These are phyloP conservation scores for Paramyrothecium roridum DNA, from an alignment of 2,329 filamentous ascomycete genomes.

Conservation along the genomic window DNA sequence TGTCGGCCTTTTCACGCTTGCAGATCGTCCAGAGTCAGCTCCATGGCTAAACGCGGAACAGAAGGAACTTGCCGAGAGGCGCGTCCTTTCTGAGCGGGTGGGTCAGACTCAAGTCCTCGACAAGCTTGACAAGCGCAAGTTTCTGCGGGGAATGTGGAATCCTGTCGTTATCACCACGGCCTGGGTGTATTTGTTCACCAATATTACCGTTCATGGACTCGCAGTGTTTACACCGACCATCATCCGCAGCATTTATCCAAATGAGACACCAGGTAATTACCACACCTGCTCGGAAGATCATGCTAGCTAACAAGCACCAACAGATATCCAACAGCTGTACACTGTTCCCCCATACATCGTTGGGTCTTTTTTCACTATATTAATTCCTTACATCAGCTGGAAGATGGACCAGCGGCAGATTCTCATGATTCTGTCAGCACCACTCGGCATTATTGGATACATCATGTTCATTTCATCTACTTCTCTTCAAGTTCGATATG, in stretches of 20 bases:
- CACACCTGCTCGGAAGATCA: neutral
- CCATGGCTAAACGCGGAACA: slow-evolving; percentile 62
- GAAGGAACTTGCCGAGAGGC: slow-evolving; percentile 60
- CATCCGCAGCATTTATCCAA: slow-evolving; percentile 8
- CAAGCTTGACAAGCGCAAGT: slow-evolving; percentile 55
- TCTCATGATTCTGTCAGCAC: slow-evolving; percentile 56
- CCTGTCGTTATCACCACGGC: slow-evolving; percentile 54
- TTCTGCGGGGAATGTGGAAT: slow-evolving; percentile 55
- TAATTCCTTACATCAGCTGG: slow-evolving; percentile 57
- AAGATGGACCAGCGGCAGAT: slow-evolving; percentile 55
- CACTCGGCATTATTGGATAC: slow-evolving; percentile 64
- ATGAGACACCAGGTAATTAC: slow-evolving; percentile 1
- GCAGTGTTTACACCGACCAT: slow-evolving; percentile 67
- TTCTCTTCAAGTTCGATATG: slow-evolving; percentile 55
- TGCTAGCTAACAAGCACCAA: neutral
- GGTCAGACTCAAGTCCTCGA: slow-evolving; percentile 59
- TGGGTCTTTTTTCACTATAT: slow-evolving; percentile 60
- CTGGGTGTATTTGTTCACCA: slow-evolving; percentile 60
- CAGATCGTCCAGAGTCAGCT: slow-evolving; percentile 64
- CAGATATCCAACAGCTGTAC: slow-evolving; percentile 55
- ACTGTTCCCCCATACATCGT: slow-evolving; percentile 69
- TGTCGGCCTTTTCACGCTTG: slow-evolving; percentile 59
- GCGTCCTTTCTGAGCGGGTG: slow-evolving; percentile 57
- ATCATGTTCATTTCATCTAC: slow-evolving; percentile 62
- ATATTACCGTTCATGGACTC: slow-evolving; percentile 64